A percentile compares a stretch with the other conserved stretches of the same genome.
These are phyloP conservation scores for Geotrichum australiense DNA, from an alignment of 1,139 yeast species.

Conservation along the genomic window DNA sequence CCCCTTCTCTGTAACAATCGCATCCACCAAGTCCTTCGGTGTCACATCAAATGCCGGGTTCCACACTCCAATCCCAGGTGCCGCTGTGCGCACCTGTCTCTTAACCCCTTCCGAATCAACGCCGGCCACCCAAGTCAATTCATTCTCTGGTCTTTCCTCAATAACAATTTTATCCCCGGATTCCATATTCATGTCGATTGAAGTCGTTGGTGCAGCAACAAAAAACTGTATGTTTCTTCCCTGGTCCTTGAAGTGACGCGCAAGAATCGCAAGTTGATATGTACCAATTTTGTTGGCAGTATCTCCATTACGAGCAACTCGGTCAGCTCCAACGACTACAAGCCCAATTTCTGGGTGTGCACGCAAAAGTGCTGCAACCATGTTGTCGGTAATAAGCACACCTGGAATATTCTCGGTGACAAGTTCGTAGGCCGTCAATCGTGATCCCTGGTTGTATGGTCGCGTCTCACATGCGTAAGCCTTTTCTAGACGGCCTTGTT, in stretches of 20 bases:
- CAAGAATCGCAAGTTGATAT: constrained; percentile 71
- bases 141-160: constrained; percentile 80
- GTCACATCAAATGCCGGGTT: constrained; percentile 96
- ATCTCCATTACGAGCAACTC: constrained; percentile 83
- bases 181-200: constrained; percentile 63
- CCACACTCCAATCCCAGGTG: constrained; percentile 83
- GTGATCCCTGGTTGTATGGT: constrained; percentile 95
- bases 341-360: constrained; percentile 48
- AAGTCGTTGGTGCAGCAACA: constrained; percentile 93
- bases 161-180: constrained; percentile 71
- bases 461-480: constrained; percentile 91
- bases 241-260: constrained; percentile 33
- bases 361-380: constrained; percentile 71
- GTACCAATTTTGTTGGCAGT: constrained; percentile 98
- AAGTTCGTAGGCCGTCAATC: constrained; percentile 85
- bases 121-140: constrained; percentile 72
- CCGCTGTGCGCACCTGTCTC: constrained; percentile 64
- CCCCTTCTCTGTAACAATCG: constrained; percentile 76
- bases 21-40: constrained; percentile 73
- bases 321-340: constrained; percentile 96
- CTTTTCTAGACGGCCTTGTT: constrained; percentile 45
- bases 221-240: constrained; percentile 59
- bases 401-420: constrained; percentile 82
- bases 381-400: constrained; percentile 82
- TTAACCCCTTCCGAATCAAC: constrained; percentile 27